A percentile compares a stretch with the other conserved stretches of the same genome.
phyloP scores from a whole-genome alignment of 208 protist genomes.

The Cochliopodium minus region DNA sequence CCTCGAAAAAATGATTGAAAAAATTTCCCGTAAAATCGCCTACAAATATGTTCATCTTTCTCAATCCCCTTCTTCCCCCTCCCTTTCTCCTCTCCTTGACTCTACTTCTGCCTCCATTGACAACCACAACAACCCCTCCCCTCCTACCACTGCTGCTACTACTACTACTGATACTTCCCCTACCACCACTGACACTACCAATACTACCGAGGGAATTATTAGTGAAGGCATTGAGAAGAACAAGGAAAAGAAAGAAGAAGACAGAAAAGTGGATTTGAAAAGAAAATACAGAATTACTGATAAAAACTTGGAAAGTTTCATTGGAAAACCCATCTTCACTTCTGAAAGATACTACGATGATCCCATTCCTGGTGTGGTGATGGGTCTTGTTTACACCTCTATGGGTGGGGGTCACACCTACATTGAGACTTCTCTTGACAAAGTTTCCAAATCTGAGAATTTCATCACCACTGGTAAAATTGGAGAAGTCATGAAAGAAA shows the following conservation, averaged over 20 bases:
- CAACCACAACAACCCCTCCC: not conserved
- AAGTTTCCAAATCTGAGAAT: not conserved
- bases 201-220: not conserved
- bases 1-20: conserved; percentile 55
- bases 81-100: not conserved
- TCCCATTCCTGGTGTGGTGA: conserved; percentile 43
- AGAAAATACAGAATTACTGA: conserved; percentile 1
- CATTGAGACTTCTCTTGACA: conserved; percentile 12
- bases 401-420: conserved; percentile 33
- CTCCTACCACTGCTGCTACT: not conserved
- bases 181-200: not conserved
- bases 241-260: not conserved
- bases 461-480: conserved; percentile 35
- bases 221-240: not conserved
- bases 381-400: conserved; percentile 52
- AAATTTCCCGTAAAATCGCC: conserved; percentile 44
- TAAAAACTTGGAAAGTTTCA: conserved; percentile 26
- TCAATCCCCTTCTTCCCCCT: not conserved
- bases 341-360: conserved; percentile 33
- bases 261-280: conserved; percentile 1
- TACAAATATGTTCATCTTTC: conserved; percentile 4
- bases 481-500: conserved; percentile 63
- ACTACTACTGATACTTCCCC: not conserved
- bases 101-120: not conserved
- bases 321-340: conserved; percentile 37